Evolutionary conservation across 1,284 basidiomycete species (phyloP), one percentile per base, ranked within the genome.

Genomic region (Pseudozyma pruni): DNA sequence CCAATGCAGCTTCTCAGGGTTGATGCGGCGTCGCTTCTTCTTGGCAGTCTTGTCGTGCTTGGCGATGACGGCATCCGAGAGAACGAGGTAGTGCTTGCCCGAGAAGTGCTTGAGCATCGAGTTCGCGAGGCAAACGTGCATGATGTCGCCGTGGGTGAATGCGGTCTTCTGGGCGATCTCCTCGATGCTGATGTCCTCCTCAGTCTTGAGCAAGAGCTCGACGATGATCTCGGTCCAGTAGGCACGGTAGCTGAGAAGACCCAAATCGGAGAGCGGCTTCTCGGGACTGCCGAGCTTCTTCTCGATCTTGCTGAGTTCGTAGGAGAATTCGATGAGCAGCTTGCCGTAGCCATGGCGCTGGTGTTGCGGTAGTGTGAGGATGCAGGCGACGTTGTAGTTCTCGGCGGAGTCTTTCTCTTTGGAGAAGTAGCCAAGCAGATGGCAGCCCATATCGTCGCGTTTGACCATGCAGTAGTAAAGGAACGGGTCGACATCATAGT

Each of bases 401-500:
- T 98, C 95, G 14, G 95, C 91, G 7, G 89, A 96, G 83, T 98
- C 96, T 83, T 99, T 99, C 84, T 99, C 96, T 81, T 98, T 98
- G 31, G 94, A 97, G 83, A 99, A 99, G 85, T 98, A 99, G 35
- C 95, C 95, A 69, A 99, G 91, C 72, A 97, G 85, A 82, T 98
- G 96, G 81, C 92, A 93, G 17, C 96, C 96, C 20, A 87, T 86
- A 27, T 92, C 90, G 85, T 98, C 95, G 66, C 93, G 89, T 79
- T 90, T 89, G 52, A 90, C 79, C 94, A 98, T 95, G 83, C 95
- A 90, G 86, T 98, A 99, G 87, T 94, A 99, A 86, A 99, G 87
- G 86, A 99, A 99, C 4, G 96, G 96, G 62, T 97, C 98, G 75
- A 98, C 96, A 84, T 99, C 96, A 85, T 98, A 99, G 85, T 98